Percentiles rank a stretch among this genome's conserved stretches.
Evolutionary conservation across 768 basidiomycete species (phyloP).

Genomic region (Dacryopinax spathularia): DNA sequence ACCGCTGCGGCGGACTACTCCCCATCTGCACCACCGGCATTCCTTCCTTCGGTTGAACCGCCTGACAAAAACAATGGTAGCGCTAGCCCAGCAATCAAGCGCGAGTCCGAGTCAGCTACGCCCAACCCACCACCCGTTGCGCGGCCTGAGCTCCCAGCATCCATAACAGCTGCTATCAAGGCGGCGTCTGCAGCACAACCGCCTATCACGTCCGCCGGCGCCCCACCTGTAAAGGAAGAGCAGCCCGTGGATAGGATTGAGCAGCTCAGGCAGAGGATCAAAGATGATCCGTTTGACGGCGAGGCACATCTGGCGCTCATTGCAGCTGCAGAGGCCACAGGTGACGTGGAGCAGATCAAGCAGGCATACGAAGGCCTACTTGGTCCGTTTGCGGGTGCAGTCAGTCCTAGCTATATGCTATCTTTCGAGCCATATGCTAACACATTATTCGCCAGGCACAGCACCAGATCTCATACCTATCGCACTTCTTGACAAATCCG

Average conservation of each 20-base stretch:
- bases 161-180: background rate
- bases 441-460: slow-evolving; percentile 40
- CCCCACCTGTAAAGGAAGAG: background rate
- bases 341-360: slow-evolving; percentile 67
- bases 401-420: slow-evolving; percentile 33
- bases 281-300: slow-evolving; percentile 56
- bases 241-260: background rate
- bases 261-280: background rate
- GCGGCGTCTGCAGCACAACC: background rate
- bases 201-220: too few species aligned
- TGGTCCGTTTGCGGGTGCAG: slow-evolving; percentile 80
- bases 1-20: background rate
- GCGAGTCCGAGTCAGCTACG: background rate
- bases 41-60: too few species aligned
- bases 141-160: background rate
- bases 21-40: background rate
- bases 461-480: slow-evolving; percentile 73
- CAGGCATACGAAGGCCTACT: slow-evolving; percentile 71
- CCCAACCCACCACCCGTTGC: background rate
- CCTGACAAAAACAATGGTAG: too few species aligned
- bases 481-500: slow-evolving; percentile 52
- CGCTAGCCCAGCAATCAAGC: background rate
- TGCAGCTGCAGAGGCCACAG: slow-evolving; percentile 56
- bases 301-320: slow-evolving; percentile 67
- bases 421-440: slow-evolving; percentile 17